Conservation (phyloP, 116 monocot species). For the Thalassia testudinum region DNA sequence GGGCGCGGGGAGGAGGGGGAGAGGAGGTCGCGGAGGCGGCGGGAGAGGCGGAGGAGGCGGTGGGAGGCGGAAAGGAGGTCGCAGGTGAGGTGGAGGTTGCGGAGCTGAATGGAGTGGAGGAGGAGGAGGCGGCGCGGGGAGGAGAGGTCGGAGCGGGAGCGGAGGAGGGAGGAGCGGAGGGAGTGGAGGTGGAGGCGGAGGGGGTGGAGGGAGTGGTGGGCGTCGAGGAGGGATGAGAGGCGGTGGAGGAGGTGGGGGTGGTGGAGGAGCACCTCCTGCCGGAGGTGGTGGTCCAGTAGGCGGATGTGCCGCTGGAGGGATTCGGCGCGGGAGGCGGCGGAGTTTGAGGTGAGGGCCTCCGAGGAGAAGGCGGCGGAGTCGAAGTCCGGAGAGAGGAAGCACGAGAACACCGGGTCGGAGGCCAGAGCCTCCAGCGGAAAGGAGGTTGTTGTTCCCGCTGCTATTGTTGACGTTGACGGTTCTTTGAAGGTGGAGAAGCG, state of each 20-base stretch:
- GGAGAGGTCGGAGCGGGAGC: conserved; percentile 39
- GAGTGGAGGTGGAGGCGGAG: conserved; percentile 30
- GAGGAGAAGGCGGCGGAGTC: conserved; percentile 75
- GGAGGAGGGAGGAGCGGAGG: conserved; percentile 42
- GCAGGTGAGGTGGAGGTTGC: conserved; percentile 48
- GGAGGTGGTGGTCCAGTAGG: conserved; percentile 52
- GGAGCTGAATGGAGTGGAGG: conserved; percentile 58
- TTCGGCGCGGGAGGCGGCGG: conserved; percentile 78
- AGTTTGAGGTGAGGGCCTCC: conserved; percentile 67
- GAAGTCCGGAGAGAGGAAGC: conserved; percentile 87
- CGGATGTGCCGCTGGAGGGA: conserved; percentile 60
- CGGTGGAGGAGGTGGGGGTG: conserved; percentile 50
- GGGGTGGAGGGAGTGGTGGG: conserved; percentile 38
- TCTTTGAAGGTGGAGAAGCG: no score
- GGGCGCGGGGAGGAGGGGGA: neutral
- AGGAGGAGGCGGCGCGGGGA: conserved; percentile 30
- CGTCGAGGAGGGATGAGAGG: conserved; percentile 48
- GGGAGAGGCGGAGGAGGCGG: conserved; percentile 54
- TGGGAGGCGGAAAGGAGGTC: conserved; percentile 45
- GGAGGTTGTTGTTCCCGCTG: neutral
- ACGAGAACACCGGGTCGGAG: conserved; percentile 77
- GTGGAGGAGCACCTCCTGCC: conserved; percentile 59
- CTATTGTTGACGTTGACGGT: no score
- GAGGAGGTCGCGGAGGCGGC: conserved; percentile 22
- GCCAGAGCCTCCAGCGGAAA: conserved; percentile 54